Evolutionary conservation across 2,329 filamentous ascomycete species (phyloP).

Genomic region (Colletotrichum sp.): DNA sequence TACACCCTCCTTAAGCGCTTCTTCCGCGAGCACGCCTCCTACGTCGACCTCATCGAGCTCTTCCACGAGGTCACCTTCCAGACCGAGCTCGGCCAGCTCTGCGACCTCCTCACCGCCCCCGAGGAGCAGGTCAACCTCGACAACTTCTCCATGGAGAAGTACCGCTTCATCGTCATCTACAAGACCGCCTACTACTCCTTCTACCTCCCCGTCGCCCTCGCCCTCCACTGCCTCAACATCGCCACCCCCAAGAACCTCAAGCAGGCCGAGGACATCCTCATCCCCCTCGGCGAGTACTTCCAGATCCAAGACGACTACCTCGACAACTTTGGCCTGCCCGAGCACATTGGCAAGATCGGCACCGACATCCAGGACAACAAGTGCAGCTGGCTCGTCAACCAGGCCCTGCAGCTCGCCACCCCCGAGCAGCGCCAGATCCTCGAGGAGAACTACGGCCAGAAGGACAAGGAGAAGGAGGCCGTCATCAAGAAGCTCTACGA

Average conservation of each 20-base stretch:
- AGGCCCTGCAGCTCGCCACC: slow-evolving; percentile 80
- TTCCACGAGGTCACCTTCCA: slow-evolving; percentile 96
- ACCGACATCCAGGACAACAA: slow-evolving; percentile 99
- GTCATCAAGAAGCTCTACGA: slow-evolving; percentile 88
- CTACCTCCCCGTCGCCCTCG: slow-evolving; percentile 94
- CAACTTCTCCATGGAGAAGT: slow-evolving; percentile 96
- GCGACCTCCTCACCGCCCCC: slow-evolving; percentile 93
- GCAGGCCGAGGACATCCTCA: slow-evolving; percentile 88
- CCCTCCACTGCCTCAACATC: slow-evolving; percentile 82
- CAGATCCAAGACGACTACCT: slow-evolving; percentile 99
- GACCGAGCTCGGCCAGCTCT: slow-evolving; percentile 94
- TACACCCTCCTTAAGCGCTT: slow-evolving; percentile 92
- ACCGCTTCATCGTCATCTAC: slow-evolving; percentile 98
- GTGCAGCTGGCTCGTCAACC: slow-evolving; percentile 98
- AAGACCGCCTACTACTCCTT: slow-evolving; percentile 99
- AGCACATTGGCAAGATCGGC: slow-evolving; percentile 96
- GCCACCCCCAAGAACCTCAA: slow-evolving; percentile 90
- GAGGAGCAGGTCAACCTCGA: slow-evolving; percentile 91
- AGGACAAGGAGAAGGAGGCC: slow-evolving; percentile 83
- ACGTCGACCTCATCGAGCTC: slow-evolving; percentile 90
- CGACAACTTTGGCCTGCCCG: slow-evolving; percentile 93
- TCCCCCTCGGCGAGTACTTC: slow-evolving; percentile 98
- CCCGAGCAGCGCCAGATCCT: slow-evolving; percentile 88
- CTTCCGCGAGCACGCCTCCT: slow-evolving; percentile 86
- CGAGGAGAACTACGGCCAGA: slow-evolving; percentile 92